These are phyloP conservation scores for Tolypocladium tropicale DNA, from an alignment of 2,329 filamentous ascomycete species.

Conservation along the genomic window DNA sequence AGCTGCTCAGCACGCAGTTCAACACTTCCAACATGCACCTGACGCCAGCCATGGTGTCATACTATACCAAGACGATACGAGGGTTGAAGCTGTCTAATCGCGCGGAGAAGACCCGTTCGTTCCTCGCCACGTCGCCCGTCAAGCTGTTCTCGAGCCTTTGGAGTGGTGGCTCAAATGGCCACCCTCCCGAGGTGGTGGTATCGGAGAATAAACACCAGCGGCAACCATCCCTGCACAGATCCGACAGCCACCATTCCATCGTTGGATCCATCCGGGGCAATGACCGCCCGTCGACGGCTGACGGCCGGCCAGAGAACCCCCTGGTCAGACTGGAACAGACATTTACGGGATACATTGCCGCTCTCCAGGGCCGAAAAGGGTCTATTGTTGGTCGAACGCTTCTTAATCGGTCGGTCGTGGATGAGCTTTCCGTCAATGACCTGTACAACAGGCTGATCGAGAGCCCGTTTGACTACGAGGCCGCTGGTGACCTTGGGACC, in stretches of 20 bases:
- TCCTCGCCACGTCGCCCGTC: conserved; percentile 74
- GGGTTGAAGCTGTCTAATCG: conserved; percentile 55
- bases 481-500: conserved; percentile 63
- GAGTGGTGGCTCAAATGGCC: conserved; percentile 43
- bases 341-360: conserved; percentile 72
- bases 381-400: conserved; percentile 73
- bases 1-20: conserved; percentile 61
- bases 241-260: conserved; percentile 42
- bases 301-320: conserved; percentile 50
- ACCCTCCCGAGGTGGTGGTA: conserved; percentile 12
- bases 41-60: conserved; percentile 60
- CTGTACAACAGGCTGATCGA: conserved; percentile 84
- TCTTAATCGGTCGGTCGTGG: conserved; percentile 57
- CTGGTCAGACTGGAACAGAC: conserved; percentile 72
- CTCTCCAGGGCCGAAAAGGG: conserved; percentile 75
- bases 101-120: conserved; percentile 54
- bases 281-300: conserved; percentile 26
- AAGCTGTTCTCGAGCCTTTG: conserved; percentile 83
- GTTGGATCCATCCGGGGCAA: conserved; percentile 43
- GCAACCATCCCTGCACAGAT: conserved; percentile 28
- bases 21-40: conserved; percentile 54
- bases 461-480: conserved; percentile 67
- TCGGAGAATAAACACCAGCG: conserved; percentile 28
- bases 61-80: conserved; percentile 68
- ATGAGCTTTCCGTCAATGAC: conserved; percentile 77